These are phyloP conservation scores for Sesbania bispinosa DNA, from an alignment of 306 rosid genomes.

Conservation along the genomic window DNA sequence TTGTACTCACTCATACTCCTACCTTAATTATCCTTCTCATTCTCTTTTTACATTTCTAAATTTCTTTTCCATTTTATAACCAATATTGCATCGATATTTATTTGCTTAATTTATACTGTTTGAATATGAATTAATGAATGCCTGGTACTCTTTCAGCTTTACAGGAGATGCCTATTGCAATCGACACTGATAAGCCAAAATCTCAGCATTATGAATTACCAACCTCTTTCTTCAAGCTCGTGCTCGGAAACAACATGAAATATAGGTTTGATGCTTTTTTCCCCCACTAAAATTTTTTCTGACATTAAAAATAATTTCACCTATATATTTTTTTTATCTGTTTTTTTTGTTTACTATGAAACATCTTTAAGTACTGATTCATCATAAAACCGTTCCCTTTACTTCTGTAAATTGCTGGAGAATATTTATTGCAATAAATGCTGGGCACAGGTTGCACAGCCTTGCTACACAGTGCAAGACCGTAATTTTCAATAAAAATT, in stretches of 20 bases:
- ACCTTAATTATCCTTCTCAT: background rate
- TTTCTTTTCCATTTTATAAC: background rate
- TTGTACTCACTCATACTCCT: too few species aligned
- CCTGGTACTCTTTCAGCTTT: conserved; percentile 53
- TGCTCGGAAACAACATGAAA: conserved; percentile 75
- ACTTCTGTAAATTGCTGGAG: too few species aligned
- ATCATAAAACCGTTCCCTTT: too few species aligned
- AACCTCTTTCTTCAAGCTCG: conserved; percentile 84
- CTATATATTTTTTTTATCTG: background rate
- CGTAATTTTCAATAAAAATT: too few species aligned
- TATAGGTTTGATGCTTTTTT: conserved; percentile 52
- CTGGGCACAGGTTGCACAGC: too few species aligned
- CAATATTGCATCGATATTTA: too few species aligned
- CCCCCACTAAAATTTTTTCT: background rate
- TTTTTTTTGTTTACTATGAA: background rate
- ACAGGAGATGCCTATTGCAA: conserved; percentile 82
- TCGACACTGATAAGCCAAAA: conserved; percentile 67
- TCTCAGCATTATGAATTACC: conserved; percentile 86
- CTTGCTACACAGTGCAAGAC: too few species aligned
- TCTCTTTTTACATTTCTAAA: background rate
- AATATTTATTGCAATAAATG: too few species aligned
- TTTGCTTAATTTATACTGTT: background rate
- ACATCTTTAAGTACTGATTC: background rate
- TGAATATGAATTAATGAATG: background rate
- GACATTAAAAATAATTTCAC: background rate